These are phyloP conservation scores for Ganoderma sinense DNA, from an alignment of 1,284 basidiomycete species.

Conservation along the genomic window DNA sequence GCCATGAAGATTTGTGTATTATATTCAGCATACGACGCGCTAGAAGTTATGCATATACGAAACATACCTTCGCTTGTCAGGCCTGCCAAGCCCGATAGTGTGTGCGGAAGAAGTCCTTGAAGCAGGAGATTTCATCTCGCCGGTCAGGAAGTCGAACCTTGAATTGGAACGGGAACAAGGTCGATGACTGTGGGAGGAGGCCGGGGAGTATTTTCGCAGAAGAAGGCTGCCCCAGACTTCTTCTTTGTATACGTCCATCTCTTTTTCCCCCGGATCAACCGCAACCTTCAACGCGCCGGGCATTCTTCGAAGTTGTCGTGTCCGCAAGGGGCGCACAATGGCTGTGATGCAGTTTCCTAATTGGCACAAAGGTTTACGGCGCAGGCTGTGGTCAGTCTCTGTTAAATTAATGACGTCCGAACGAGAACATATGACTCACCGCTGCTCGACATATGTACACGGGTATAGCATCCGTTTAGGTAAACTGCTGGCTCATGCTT, in stretches of 20 bases:
- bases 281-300: background rate
- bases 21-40: background rate
- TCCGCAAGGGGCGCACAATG: background rate
- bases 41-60: background rate
- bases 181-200: background rate
- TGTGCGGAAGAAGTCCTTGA: background rate
- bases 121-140: background rate
- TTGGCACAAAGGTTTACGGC: background rate
- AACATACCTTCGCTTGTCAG: background rate
- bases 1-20: slow-evolving; percentile 2
- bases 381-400: background rate
- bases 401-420: background rate
- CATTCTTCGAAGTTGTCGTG: background rate
- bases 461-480: background rate
- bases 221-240: background rate
- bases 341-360: background rate
- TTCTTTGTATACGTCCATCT: background rate
- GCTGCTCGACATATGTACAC: background rate
- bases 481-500: background rate
- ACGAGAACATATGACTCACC: slow-evolving; percentile 2
- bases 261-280: background rate
- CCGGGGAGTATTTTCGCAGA: background rate
- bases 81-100: background rate
- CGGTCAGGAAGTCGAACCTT: background rate
- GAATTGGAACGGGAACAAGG: background rate